Evolutionary conservation across 768 basidiomycete species (phyloP), one percentile per base, ranked within the genome.

Genomic region (Nidula microcarpa): DNA sequence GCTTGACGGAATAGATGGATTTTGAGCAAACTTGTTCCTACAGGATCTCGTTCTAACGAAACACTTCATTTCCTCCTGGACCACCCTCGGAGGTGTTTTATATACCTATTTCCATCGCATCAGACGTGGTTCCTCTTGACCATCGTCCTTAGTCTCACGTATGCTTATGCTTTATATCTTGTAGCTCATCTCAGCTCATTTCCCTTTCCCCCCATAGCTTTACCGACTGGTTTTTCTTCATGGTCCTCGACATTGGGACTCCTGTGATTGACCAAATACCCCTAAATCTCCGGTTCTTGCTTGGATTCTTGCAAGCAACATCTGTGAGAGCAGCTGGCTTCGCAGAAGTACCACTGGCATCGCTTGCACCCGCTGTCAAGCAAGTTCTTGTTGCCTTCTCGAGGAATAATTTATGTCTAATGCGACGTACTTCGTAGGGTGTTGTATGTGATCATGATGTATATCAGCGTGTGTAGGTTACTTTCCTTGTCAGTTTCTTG

Each of bases 371-470:
- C 5, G 95, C 89, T 34, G 87, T 97, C 53, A 87, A 96, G 90
- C 89, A 63, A 52, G 86, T 74, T 13, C 43, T 7, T 33, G 5
- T 33, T 10, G 13, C 33, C 11, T 13, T 49, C 50, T 43, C 5
- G 32, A 33, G n/a, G 6, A 3, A n/a, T 32, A 53, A 11, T 47
- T 57, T 17, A 58, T 16, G 23, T 30, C 23, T 30, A 30, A 30
- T 30, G 23, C 23, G 10, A 36, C 11, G 9, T 49, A n/a, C 36
- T 23, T 52, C 23, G 56, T 60, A 92, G 89, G 65, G 89, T 95
- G 0, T 67, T 95, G 41, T 95, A 89, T 64, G 84, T 91, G 2
- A 77, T 94, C 61, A 96, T 94, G 94, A 98, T 96, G 94, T 93
- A 90, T 62, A 84, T 92, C 60, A 85, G 84, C 60, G 79, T 89